Evolutionary conservation across 371 early-diverging fungal species (phyloP).

Genomic region (Lichtheimia ornata): DNA sequence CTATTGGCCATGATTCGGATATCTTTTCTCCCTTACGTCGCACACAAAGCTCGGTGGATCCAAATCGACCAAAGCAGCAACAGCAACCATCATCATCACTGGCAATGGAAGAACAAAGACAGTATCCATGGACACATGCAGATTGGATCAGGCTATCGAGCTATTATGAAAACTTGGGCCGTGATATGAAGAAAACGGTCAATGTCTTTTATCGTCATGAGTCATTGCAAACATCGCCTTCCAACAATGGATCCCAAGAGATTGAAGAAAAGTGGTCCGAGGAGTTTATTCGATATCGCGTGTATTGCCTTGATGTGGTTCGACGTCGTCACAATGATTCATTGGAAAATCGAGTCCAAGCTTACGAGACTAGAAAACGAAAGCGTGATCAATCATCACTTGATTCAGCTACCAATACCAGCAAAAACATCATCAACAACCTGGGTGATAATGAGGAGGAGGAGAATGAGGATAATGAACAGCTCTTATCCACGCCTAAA

Average conservation of each 20-base stretch:
- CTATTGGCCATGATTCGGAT: not conserved
- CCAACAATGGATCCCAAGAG: not conserved
- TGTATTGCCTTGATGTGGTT: constrained; percentile 4
- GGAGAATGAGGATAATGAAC: too few species aligned
- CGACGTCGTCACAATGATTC: not conserved
- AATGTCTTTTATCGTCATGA: constrained; percentile 13
- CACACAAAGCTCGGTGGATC: not conserved
- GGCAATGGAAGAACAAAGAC: not conserved
- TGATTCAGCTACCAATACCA: not conserved
- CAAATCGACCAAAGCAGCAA: not conserved
- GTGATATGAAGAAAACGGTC: constrained; percentile 3
- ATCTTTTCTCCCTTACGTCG: constrained; percentile 3
- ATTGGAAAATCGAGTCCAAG: not conserved
- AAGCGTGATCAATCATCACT: not conserved
- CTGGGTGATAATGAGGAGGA: too few species aligned
- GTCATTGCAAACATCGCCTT: not conserved
- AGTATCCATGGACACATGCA: constrained; percentile 1
- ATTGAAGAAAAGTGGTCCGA: constrained; percentile 6
- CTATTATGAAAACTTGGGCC: constrained; percentile 4
- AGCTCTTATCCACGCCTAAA: too few species aligned
- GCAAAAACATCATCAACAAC: too few species aligned
- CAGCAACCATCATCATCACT: not conserved
- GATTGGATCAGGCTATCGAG: constrained; percentile 6
- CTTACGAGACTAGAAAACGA: not conserved
- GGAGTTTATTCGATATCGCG: not conserved